Evolutionary conservation across 257 asterid species (phyloP), one percentile per base, ranked within the genome.

Genomic region (Solanum chilense): DNA sequence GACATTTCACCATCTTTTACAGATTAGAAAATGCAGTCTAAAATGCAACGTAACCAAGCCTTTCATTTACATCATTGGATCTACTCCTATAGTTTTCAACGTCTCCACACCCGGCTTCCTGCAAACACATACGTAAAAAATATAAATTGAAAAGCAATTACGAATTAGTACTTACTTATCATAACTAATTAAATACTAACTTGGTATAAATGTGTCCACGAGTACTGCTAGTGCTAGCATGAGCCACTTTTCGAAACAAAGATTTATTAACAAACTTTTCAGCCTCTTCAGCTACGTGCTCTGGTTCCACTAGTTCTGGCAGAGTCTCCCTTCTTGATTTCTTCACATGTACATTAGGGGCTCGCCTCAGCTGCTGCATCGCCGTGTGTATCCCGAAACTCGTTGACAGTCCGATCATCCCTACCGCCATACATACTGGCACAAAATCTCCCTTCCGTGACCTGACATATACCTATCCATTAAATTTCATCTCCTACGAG

Each of bases 281-380:
- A 0, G 95, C 86, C 37, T 90, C 91, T 86, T 93, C 91, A 7
- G 90, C 86, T 33, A 93, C 96, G 21, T 78, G 86, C 71, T 95
- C 98, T 21, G 98, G 98, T 89, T 93, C 95, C 84, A 81, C 92
- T 76, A 93, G 90, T 87, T 95, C 97, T 27, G 96, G 97, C 0
- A 95, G 12, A 0, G 94, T 94, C 80, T 92, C 95, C 88, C 98
- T 89, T 25, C 93, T 90, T 12, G 95, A 92, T 84, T 95, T 95
- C 87, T 90, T 91, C 60, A 94, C 87, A 21, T 21, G 85, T 16
- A 94, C 98, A 37, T 94, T 93, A 4, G 98, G 98, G 7, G 93
- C 91, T 5, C 88, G 82, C 62, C 91, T 84, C 27, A 94, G 89
- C 87, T 94, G 94, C 44, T 93, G 95, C 88, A 58, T 25, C 2